Conservation (phyloP, 176 grass and related monocot genomes). For the Rhipidocladum racemiflorum region DNA sequence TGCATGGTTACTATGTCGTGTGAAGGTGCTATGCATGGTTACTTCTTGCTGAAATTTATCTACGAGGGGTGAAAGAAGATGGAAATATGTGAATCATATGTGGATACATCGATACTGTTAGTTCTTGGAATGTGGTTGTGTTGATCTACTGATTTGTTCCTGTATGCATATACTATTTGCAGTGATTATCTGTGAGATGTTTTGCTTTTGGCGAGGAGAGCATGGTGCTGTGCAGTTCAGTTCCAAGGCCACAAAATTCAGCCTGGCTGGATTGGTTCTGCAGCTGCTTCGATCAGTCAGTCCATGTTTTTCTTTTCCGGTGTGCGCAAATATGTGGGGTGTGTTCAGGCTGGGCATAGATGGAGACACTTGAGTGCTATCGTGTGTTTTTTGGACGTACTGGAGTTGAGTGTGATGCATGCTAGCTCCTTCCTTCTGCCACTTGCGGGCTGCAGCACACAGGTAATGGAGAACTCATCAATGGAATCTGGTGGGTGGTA, state of each 20-base stretch:
- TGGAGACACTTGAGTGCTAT: not conserved
- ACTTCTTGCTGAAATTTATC: not conserved
- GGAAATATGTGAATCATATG: not conserved
- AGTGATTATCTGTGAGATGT: not conserved
- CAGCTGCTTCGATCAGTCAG: not conserved
- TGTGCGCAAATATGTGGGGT: constrained; percentile 23
- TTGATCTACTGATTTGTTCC: not conserved
- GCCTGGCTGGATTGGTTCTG: not conserved
- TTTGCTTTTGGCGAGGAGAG: not conserved
- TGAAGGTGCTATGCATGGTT: not conserved
- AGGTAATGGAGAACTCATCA: not conserved
- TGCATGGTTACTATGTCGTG: not conserved
- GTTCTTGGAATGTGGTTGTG: not conserved
- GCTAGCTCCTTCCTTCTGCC: not conserved
- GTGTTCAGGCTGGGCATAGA: not conserved
- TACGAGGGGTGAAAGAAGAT: not conserved
- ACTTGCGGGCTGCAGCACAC: constrained; percentile 7
- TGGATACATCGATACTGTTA: not conserved
- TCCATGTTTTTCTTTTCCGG: constrained; percentile 5
- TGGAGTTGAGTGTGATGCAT: not conserved
- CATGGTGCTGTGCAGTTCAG: no score
- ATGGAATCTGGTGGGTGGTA: not conserved
- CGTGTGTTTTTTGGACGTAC: not conserved
- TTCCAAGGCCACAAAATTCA: not conserved
- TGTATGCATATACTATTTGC: not conserved